Conservation (phyloP, 1,284 basidiomycete genomes). For the Porodaedalea pini region DNA sequence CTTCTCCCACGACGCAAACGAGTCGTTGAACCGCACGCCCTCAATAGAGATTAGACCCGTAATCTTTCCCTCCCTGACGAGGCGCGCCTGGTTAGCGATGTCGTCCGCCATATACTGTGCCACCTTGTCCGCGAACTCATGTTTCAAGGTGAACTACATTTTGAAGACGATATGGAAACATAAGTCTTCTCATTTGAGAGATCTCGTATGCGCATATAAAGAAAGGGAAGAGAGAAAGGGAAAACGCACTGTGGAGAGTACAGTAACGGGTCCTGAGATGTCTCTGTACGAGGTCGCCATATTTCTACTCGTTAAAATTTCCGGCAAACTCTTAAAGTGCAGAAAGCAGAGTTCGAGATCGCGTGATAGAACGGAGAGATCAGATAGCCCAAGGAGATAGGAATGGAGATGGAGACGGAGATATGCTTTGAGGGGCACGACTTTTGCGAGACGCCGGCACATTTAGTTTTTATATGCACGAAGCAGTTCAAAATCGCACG, state of each 20-base stretch:
- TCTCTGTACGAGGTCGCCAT: not conserved
- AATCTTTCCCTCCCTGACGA: not conserved
- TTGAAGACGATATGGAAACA: too few relatives aligned
- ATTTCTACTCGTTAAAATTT: not conserved
- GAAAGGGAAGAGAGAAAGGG: not conserved
- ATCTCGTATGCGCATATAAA: too few relatives aligned
- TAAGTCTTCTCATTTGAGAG: too few relatives aligned
- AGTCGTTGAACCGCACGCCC: not conserved
- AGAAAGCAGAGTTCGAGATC: not conserved
- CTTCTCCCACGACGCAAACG: not conserved
- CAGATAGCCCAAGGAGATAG: too few relatives aligned
- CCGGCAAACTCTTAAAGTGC: not conserved
- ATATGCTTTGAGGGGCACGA: too few relatives aligned
- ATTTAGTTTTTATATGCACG: too few relatives aligned
- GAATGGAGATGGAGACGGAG: too few relatives aligned
- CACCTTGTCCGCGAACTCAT: not conserved
- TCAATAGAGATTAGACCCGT: not conserved
- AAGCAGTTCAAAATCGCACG: too few relatives aligned
- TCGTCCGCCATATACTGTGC: constrained; percentile 5
- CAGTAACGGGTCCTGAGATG: not conserved
- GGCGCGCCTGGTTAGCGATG: not conserved
- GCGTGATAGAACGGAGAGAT: not conserved
- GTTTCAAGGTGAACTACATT: not conserved
- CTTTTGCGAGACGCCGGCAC: too few relatives aligned
- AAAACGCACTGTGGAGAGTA: not conserved